Evolutionary conservation across 257 asterid genomes (phyloP), one percentile per base, ranked within the genome.

Genomic region (Scutellaria minor): DNA sequence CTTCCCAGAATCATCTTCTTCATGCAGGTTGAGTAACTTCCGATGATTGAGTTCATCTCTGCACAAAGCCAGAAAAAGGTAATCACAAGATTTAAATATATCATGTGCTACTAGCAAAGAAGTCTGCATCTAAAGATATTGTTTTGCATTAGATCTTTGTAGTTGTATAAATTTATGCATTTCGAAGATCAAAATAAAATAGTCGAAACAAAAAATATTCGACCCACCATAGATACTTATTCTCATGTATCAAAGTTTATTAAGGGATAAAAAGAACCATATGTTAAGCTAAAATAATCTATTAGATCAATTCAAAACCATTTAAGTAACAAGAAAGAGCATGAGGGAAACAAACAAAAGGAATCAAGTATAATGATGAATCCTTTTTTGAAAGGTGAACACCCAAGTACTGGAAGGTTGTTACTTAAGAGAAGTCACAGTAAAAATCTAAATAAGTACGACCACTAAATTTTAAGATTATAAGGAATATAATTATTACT

Each of bases 1-100:
- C 64, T 64, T 50, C 66, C 68, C 71, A 1, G 78, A 39, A 8
- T 80, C 83, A 1, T 75, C 81, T 69, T 83, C 84, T 66, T 68
- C 74, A 39, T 68, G 82, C 46, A 58, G 68, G 62, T 14, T 70
- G 9, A 48, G 47, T 14, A 70, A 37, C 66, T 68, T 72, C 55
- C 71, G 72, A 41, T 65, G 80, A 67, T 65, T 68, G 7, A 81
- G 69, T 75, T 78, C 88, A 9, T 85, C 86, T 60, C 90, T 85
- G 83, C 80, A 78, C 9, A 66, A 31, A 27, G 50, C 55, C 63
- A 31, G 22, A 56, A 64, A 69, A 56, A 31, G 37, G 4, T 31
- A 31, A 31, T 31, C 37, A 31, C 37, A 31, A 4, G 37, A 31
- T 31, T 31, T 31, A 31, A 31, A 31, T 8, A 2, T 12, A 68